Percentiles rank a stretch among this genome's conserved stretches.
phyloP scores from a whole-genome alignment of 2,329 filamentous ascomycete genomes.

The Cryphonectria carpinicola region DNA sequence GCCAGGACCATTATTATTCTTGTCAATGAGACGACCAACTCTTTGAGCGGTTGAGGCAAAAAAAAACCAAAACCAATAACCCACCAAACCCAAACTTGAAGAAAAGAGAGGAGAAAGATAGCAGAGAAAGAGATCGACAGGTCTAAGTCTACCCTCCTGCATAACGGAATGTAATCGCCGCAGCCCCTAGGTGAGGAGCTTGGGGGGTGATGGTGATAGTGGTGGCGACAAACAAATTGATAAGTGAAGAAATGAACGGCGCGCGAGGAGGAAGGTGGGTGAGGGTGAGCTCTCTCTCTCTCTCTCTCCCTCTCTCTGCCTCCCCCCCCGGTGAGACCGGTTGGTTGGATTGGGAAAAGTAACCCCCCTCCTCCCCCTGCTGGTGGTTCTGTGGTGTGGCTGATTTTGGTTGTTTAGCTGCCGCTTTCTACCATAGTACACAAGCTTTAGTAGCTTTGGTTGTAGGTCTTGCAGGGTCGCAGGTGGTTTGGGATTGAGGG shows the following conservation, averaged over 20 bases:
- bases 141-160: not conserved
- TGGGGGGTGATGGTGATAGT: not conserved
- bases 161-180: not conserved
- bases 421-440: not conserved
- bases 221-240: not conserved
- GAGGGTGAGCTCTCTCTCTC: not conserved
- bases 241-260: not conserved
- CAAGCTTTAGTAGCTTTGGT: not conserved
- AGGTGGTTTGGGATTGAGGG: not conserved
- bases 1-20: not conserved
- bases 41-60: not conserved
- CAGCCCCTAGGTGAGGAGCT: not conserved
- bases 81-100: too few relatives aligned
- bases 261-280: too few relatives aligned
- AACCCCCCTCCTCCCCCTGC: not conserved
- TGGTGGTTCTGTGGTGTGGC: not conserved
- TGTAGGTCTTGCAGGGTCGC: too few relatives aligned
- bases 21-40: not conserved
- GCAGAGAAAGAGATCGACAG: not conserved
- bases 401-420: slow-evolving; percentile 1
- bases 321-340: not conserved
- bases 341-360: not conserved
- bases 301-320: too few relatives aligned
- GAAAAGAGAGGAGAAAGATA: not conserved
- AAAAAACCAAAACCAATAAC: too few relatives aligned